Conservation (phyloP, 2,329 filamentous ascomycete genomes). For the Pezizomycotina sp. region DNA sequence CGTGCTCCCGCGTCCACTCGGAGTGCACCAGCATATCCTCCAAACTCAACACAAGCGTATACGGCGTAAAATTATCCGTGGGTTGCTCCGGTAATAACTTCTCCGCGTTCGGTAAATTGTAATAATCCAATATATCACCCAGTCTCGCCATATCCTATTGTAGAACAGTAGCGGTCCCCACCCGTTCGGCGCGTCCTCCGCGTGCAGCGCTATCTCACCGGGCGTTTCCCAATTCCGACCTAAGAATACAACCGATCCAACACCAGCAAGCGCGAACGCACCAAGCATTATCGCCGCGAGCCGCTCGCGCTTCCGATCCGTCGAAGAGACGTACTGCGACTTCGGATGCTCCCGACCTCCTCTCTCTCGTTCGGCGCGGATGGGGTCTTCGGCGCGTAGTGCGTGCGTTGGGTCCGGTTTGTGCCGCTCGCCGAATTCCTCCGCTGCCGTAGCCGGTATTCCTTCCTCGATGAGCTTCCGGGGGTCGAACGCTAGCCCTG, state of each 20-base stretch:
- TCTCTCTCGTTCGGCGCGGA: constrained; percentile 8
- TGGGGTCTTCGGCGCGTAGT: constrained; percentile 10
- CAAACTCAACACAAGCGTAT: constrained; percentile 79
- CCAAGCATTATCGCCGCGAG: constrained; percentile 61
- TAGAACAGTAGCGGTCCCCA: constrained; percentile 65
- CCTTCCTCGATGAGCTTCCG: constrained; percentile 17
- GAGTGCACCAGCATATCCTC: constrained; percentile 91
- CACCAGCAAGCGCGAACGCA: constrained; percentile 39
- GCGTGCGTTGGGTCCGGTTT: constrained; percentile 16
- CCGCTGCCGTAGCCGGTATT: constrained; percentile 12
- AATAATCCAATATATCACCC: constrained; percentile 66
- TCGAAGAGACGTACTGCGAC: constrained; percentile 61
- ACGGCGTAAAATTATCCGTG: constrained; percentile 58
- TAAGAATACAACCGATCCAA: constrained; percentile 52
- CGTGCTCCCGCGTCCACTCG: constrained; percentile 84
- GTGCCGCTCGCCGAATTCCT: too few relatives aligned
- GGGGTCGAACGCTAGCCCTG: constrained; percentile 14
- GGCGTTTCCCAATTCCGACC: constrained; percentile 72
- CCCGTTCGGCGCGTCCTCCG: constrained; percentile 45
- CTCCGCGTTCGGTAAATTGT: constrained; percentile 86
- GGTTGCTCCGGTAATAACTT: constrained; percentile 71
- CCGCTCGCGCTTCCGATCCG: constrained; percentile 62
- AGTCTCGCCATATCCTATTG: constrained; percentile 62
- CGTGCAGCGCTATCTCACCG: constrained; percentile 52
- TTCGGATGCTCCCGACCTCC: constrained; percentile 13